Evolutionary conservation across 768 basidiomycete species (phyloP), one percentile per base, ranked within the genome.

Genomic region (Rhizopogon vulgaris): DNA sequence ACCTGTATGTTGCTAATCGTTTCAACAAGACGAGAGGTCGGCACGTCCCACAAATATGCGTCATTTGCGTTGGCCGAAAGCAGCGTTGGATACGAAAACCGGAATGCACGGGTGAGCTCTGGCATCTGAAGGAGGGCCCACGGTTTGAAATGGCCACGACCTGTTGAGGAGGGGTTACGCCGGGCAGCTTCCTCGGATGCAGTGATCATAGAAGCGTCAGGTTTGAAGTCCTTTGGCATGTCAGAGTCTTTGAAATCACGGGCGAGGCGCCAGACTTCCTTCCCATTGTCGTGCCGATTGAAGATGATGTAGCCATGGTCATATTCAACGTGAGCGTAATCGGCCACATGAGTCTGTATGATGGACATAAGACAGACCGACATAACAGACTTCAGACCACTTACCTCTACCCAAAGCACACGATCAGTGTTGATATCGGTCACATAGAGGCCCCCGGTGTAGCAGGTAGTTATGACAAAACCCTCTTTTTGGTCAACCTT

Each of bases 261-360:
- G 6, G 72, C 59, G 25, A 60, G 74, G 27, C 84, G 72, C 90
- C 89, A 92, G 12, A 90, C 79, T 62, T 92, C 90, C 56, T 84
- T 84, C 55, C 68, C 60, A 8, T 75, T 73, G 27, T 73, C 75
- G 18, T 63, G 41, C 28, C 84, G 78, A 59, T 90, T 84, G 62
- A 89, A 87, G 42, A 90, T 69, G 42, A 90, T 69, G 60, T 78
- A 89, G 8, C 90, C 89, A 27, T 76, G 68, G 12, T 72, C 80
- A 56, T 89, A 92, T 65, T 91, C 90, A 57, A 80, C 78, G 59
- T 90, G 88, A 0, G 87, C 87, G 42, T 72, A 77, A 12, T 27
- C 46, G 30, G 52, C 51, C 49, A 34, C 49, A 48, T 58, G 52
- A 46, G 18, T 51, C 58, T 62, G 22, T 48, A 32, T 4, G 18